Evolutionary conservation across 768 basidiomycete genomes (phyloP).

Genomic region (Phylloporus sp.): DNA sequence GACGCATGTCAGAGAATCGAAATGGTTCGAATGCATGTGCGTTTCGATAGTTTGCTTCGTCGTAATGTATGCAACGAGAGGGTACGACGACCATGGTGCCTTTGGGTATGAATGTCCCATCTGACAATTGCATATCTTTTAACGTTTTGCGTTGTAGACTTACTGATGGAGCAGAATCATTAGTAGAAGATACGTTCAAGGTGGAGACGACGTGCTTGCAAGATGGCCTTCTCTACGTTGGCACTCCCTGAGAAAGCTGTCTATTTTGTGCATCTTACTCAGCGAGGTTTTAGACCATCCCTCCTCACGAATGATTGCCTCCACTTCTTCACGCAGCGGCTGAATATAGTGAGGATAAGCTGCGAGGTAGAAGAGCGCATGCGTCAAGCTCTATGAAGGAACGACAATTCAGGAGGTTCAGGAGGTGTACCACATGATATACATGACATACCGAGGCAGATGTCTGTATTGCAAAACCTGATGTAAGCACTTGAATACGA

Average conservation of each 20-base stretch:
- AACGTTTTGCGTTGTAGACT: neutral
- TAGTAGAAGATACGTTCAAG: neutral
- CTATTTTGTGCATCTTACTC: neutral
- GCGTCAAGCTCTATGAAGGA: neutral
- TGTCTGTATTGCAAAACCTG: neutral
- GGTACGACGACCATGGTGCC: neutral
- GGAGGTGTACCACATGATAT: too few species aligned
- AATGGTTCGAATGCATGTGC: neutral
- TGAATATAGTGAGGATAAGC: neutral
- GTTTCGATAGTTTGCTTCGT: neutral
- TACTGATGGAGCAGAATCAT: neutral
- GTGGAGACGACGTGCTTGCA: neutral
- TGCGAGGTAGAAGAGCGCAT: neutral
- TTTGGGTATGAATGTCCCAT: neutral
- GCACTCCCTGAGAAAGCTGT: neutral
- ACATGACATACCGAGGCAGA: neutral
- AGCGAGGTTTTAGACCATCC: neutral
- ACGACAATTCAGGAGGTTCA: neutral
- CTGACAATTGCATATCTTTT: neutral
- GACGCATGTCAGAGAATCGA: neutral
- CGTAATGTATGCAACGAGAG: neutral
- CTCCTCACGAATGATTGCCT: neutral
- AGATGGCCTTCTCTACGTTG: neutral
- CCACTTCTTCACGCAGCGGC: neutral
- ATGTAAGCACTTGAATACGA: neutral